Percentiles rank a stretch among this genome's conserved stretches.
phyloP scores from a whole-genome alignment of 139 green algal species.

The Chlamydomonas asymmetrica region DNA sequence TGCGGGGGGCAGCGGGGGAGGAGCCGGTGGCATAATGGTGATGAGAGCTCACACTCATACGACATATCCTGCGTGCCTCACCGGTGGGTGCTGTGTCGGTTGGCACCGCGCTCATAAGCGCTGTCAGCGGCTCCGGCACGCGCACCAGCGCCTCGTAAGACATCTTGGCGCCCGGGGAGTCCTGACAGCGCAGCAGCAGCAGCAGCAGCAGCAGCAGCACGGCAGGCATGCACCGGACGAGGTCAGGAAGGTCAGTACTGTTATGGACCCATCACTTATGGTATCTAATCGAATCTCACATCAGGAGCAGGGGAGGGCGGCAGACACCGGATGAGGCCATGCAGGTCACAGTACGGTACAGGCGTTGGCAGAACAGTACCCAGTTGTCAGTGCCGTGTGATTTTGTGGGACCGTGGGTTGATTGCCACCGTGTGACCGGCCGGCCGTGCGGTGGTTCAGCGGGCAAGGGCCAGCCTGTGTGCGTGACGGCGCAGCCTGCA shows the following conservation, averaged over 20 bases:
- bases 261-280: neutral
- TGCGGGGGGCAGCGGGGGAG: neutral
- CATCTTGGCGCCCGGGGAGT: slow-evolving; percentile 84
- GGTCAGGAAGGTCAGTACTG: neutral
- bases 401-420: too few relatives aligned
- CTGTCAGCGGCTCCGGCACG: slow-evolving; percentile 66
- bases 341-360: neutral
- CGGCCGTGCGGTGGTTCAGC: too few relatives aligned
- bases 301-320: neutral
- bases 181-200: slow-evolving; percentile 36
- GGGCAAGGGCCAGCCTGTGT: too few relatives aligned
- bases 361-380: too few relatives aligned
- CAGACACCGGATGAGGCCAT: neutral
- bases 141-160: slow-evolving; percentile 74
- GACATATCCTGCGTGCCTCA: too few relatives aligned
- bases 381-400: too few relatives aligned
- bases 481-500: too few relatives aligned
- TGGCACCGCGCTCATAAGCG: slow-evolving; percentile 83
- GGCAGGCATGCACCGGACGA: neutral
- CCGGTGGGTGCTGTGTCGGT: too few relatives aligned
- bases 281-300: too few relatives aligned
- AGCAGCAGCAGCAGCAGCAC: neutral
- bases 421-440: too few relatives aligned
- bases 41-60: neutral
- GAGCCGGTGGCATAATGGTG: too few relatives aligned